A percentile compares a stretch with the other conserved stretches of the same genome.
These are phyloP conservation scores for Castanea sativa DNA, from an alignment of 306 rosid species.

Conservation along the genomic window DNA sequence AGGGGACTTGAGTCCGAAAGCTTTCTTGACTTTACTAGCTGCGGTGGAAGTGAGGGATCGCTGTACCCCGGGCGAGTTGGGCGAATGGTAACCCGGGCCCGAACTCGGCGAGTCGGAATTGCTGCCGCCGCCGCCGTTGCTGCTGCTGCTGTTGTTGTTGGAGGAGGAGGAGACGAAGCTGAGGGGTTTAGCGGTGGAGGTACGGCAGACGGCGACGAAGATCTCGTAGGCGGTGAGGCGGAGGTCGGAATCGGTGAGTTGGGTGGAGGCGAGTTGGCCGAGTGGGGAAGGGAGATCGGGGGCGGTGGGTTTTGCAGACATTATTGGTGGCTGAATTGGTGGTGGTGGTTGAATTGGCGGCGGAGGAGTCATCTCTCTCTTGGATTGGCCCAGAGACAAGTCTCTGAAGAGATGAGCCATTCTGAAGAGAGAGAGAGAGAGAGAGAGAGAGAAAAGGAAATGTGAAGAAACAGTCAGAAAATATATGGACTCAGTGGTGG, in stretches of 20 bases:
- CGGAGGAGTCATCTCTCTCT: conserved; percentile 55
- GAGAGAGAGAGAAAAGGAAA: neutral
- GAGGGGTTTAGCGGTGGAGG: conserved; percentile 77
- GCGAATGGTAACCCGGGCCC: conserved; percentile 38
- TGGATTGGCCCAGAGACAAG: conserved; percentile 83
- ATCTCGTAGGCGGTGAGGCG: conserved; percentile 88
- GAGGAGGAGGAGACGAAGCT: conserved; percentile 35
- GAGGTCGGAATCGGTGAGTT: conserved; percentile 76
- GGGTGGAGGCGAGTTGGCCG: conserved; percentile 58
- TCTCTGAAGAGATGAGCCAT: conserved; percentile 96
- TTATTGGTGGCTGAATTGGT: conserved; percentile 4
- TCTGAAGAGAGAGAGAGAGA: conserved; percentile 18
- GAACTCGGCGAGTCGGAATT: conserved; percentile 45
- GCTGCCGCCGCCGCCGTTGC: too few relatives aligned
- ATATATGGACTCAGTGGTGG: conserved; percentile 15
- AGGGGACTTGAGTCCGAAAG: conserved; percentile 79
- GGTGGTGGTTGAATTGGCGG: neutral
- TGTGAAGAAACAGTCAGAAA: conserved; percentile 3
- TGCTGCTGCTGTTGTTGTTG: neutral
- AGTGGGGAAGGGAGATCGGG: conserved; percentile 83
- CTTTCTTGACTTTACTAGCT: conserved; percentile 98
- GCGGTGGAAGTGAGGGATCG: conserved; percentile 92
- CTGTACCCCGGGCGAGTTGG: conserved; percentile 63
- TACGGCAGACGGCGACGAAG: conserved; percentile 94
- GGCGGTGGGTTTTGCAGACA: conserved; percentile 33